Conservation (phyloP, 2,329 filamentous ascomycete species). For the Venturia aucupariae region DNA sequence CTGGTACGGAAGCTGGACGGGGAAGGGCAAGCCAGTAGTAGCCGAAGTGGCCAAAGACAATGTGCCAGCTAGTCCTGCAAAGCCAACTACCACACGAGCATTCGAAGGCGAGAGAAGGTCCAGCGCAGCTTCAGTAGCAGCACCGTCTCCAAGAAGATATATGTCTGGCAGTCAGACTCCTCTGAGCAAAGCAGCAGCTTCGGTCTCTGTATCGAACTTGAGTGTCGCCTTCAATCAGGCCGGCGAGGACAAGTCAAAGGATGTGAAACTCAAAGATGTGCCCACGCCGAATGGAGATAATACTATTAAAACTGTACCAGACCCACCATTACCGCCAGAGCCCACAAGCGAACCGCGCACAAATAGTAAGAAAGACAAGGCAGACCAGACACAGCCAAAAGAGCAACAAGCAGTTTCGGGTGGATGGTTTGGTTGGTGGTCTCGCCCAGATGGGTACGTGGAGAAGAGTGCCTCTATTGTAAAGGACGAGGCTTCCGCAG, state of each 20-base stretch:
- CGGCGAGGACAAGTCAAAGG: slow-evolving; percentile 15
- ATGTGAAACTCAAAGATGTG: slow-evolving; percentile 10
- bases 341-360: slow-evolving; percentile 20
- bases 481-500: slow-evolving; percentile 8
- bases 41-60: slow-evolving; percentile 36
- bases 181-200: slow-evolving; percentile 36
- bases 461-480: slow-evolving; percentile 16
- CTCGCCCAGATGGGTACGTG: slow-evolving; percentile 37
- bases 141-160: slow-evolving; percentile 13
- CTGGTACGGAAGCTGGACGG: slow-evolving; percentile 39
- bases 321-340: slow-evolving; percentile 37
- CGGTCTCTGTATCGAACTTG: slow-evolving; percentile 37
- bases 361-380: slow-evolving; percentile 12
- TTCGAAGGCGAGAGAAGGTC: slow-evolving; percentile 19
- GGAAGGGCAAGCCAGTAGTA: slow-evolving; percentile 38
- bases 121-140: not conserved
- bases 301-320: slow-evolving; percentile 20
- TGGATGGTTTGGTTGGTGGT: slow-evolving; percentile 43
- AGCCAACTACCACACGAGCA: slow-evolving; percentile 33
- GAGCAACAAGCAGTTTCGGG: slow-evolving; percentile 17
- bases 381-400: slow-evolving; percentile 11
- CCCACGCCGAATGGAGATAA: slow-evolving; percentile 4
- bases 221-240: slow-evolving; percentile 31
- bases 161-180: slow-evolving; percentile 34
- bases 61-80: slow-evolving; percentile 35